Conservation (phyloP, 495 filamentous ascomycete genomes). For the Trypethelium eluteriae region DNA sequence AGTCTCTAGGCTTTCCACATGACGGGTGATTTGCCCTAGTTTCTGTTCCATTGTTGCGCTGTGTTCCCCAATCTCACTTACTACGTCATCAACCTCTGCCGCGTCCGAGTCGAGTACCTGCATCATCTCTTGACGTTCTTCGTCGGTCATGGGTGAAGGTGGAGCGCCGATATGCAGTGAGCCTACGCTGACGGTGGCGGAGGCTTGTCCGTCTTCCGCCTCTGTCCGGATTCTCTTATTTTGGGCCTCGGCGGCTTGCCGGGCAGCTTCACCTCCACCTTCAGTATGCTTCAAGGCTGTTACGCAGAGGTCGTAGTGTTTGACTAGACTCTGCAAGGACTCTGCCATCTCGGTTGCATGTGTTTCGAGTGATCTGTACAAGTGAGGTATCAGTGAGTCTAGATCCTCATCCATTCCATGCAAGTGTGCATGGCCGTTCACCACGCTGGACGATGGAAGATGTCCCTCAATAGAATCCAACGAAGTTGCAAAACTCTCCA, state of each 20-base stretch:
- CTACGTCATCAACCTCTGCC: constrained; percentile 79
- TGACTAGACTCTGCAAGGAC: constrained; percentile 71
- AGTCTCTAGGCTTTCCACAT: constrained; percentile 47
- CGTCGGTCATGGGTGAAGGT: constrained; percentile 62
- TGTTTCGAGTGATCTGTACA: constrained; percentile 64
- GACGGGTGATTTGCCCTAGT: constrained; percentile 50
- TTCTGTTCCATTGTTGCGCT: constrained; percentile 67
- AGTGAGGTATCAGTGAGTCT: constrained; percentile 50
- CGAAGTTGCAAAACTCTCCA: constrained; percentile 26
- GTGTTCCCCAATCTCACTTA: constrained; percentile 70
- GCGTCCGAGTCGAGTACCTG: constrained; percentile 76
- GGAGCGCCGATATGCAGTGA: constrained; percentile 43
- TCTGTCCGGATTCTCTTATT: not conserved
- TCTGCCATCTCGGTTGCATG: constrained; percentile 79
- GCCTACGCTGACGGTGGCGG: constrained; percentile 14
- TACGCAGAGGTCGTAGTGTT: constrained; percentile 90
- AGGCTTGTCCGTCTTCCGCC: constrained; percentile 4
- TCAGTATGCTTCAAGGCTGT: constrained; percentile 88
- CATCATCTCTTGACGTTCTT: constrained; percentile 76
- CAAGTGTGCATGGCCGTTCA: not conserved
- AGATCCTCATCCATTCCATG: constrained; percentile 9
- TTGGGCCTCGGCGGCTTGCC: constrained; percentile 35
- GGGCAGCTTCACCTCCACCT: constrained; percentile 68
- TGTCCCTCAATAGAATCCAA: constrained; percentile 25
- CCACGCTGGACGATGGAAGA: constrained; percentile 19